phyloP scores from a whole-genome alignment of 2,329 filamentous ascomycete genomes.

The Apiospora sp. region DNA sequence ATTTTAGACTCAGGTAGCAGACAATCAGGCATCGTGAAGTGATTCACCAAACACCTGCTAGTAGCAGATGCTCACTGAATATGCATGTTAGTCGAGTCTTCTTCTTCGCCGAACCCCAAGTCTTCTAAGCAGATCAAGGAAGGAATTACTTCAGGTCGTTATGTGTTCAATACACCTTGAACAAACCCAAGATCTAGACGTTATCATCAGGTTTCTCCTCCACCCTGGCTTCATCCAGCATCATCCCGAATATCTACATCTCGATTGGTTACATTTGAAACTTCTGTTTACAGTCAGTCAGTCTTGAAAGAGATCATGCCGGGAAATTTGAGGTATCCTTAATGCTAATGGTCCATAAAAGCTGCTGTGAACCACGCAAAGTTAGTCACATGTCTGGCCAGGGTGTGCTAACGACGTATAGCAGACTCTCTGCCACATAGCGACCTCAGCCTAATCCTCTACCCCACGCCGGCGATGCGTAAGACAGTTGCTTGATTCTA shows the following conservation, averaged over 20 bases:
- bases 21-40: neutral
- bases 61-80: neutral
- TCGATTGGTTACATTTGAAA: constrained; percentile 38
- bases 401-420: neutral
- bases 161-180: neutral
- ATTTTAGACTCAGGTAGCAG: neutral
- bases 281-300: neutral
- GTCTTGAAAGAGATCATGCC: too few species aligned
- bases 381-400: neutral
- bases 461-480: neutral
- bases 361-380: neutral
- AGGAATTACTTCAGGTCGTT: neutral
- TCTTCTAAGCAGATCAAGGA: neutral
- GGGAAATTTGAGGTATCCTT: too few species aligned
- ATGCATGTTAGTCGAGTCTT: neutral
- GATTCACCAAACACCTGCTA: neutral
- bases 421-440: neutral
- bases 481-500: neutral
- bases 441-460: neutral
- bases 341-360: neutral
- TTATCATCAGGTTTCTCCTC: neutral
- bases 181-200: neutral
- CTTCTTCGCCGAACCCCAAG: neutral
- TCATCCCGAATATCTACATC: constrained; percentile 41
- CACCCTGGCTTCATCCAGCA: constrained; percentile 37